Evolutionary conservation across 176 grass and related monocot genomes (phyloP), one percentile per base, ranked within the genome.

Genomic region (Elaeis guineensis): DNA sequence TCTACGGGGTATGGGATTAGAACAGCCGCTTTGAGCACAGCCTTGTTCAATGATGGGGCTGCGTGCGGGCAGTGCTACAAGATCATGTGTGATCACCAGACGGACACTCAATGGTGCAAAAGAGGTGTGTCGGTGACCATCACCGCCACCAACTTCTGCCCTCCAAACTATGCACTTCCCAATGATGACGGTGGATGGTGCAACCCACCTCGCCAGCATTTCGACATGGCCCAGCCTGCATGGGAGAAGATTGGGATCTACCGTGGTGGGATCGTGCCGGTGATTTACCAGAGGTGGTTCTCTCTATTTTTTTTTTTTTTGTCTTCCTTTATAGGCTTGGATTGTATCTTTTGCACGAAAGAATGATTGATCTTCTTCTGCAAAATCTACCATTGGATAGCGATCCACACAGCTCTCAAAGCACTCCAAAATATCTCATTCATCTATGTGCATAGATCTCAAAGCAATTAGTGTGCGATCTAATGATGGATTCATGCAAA

Each of bases 1-100:
- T 52, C 69, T 5, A 12, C 69, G 3, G 57, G 69, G 19, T 72
- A 72, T 25, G 69, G 69, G 0, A 72, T 49, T 0, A 20, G 69
- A 25, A 97, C 92, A 0, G 92, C 92, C 21, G 92, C 92, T 24
- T 69, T 97, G 17, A 97, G 92, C 86, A 91, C 87, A 9, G 92
- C 81, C 49, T 75, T 97, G 69, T 97, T 97, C 87, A 83, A 97
- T 72, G 78, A 79, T 29, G 92, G 92, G 0, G 49, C 44, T 0
- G 21, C 69, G 4, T 72, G 69, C 8, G 69, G 69, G 23, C 56
- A 62, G 7, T 72, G 69, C 21, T 72, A 61, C 17, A 72, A 72
- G 69, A 61, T 72, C 57, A 61, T 61, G 21, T 72, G 69, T 5
- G 57, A 72, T 17, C 35, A 72, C 57, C 29, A 32, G 17, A 2